Evolutionary conservation across 1,139 yeast species (phyloP).

Genomic region (Entelexis sorbosivorans): DNA sequence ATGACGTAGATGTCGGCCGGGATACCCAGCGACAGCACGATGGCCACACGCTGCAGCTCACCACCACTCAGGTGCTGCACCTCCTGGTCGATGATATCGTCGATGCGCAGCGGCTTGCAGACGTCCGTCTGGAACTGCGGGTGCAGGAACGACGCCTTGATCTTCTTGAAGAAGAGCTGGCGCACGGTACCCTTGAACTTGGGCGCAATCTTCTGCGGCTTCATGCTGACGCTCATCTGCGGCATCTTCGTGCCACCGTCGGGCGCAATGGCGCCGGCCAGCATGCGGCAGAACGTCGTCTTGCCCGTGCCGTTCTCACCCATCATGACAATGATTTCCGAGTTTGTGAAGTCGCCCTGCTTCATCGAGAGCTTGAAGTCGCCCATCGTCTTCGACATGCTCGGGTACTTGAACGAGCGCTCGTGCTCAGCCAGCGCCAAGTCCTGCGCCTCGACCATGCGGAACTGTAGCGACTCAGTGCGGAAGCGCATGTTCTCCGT

Average conservation of each 20-base stretch:
- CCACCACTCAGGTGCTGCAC: conserved; percentile 98
- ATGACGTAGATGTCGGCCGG: conserved; percentile 93
- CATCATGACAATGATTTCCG: conserved; percentile 97
- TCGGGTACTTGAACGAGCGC: conserved; percentile 65
- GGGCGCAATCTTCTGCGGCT: conserved; percentile 98
- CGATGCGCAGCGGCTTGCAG: conserved; percentile 86
- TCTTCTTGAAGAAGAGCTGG: conserved; percentile 91
- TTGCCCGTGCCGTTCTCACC: conserved; percentile 99
- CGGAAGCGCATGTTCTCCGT: conserved; percentile 95
- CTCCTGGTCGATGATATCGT: conserved; percentile 91
- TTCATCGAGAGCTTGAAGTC: conserved; percentile 78
- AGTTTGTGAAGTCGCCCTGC: conserved; percentile 84
- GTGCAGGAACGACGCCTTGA: conserved; percentile 83
- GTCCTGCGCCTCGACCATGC: conserved; percentile 86
- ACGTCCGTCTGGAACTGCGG: conserved; percentile 99
- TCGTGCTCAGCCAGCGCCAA: conserved; percentile 66
- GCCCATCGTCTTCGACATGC: conserved; percentile 85
- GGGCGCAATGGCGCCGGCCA: conserved; percentile 86
- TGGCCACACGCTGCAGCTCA: conserved; percentile 98
- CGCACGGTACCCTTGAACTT: conserved; percentile 97
- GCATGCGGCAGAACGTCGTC: conserved; percentile 87
- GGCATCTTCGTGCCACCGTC: conserved; percentile 69
- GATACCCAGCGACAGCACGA: conserved; percentile 83
- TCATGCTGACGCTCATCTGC: conserved; percentile 85
- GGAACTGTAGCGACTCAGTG: conserved; percentile 86